A percentile compares a stretch with the other conserved stretches of the same genome.
phyloP scores from a whole-genome alignment of 73 alveolate species.

The Blepharisma japonicum region DNA sequence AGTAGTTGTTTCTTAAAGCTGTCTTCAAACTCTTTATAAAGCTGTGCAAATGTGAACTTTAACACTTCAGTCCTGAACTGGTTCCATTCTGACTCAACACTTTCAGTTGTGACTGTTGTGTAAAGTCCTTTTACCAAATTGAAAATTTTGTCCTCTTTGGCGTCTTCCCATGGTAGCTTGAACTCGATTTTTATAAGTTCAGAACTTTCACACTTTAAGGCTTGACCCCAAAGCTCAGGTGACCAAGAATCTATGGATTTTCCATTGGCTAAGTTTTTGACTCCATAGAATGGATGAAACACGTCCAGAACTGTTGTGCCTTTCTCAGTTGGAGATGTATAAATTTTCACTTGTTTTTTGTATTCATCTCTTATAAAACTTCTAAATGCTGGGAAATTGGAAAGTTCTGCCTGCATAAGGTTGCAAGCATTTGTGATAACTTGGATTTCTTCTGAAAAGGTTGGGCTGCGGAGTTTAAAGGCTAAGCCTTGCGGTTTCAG shows the following conservation, averaged over 20 bases:
- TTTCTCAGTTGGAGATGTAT: constrained; percentile 18
- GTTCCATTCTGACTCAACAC: not conserved
- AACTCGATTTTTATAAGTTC: not conserved
- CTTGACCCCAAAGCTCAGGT: constrained; percentile 20
- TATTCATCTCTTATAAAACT: not conserved
- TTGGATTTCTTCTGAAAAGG: not conserved
- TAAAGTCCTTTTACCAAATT: not conserved
- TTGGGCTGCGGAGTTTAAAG: not conserved
- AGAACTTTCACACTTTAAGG: not conserved
- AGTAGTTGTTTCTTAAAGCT: not conserved
- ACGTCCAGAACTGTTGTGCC: not conserved
- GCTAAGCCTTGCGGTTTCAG: not conserved
- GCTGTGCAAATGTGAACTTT: not conserved
- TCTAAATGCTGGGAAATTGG: not conserved
- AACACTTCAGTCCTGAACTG: constrained; percentile 13
- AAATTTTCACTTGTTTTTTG: not conserved
- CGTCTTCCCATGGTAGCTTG: constrained; percentile 13
- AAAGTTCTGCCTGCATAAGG: not conserved
- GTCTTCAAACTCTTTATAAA: not conserved
- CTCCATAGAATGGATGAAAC: constrained; percentile 12
- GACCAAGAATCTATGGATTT: not conserved
- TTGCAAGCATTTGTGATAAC: not conserved
- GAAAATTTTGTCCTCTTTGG: constrained; percentile 6
- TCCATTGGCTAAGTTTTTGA: not conserved
- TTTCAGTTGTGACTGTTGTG: not conserved